These are phyloP conservation scores for Platanus orientalis DNA, from an alignment of 164 flowering plant genomes.

Conservation along the genomic window DNA sequence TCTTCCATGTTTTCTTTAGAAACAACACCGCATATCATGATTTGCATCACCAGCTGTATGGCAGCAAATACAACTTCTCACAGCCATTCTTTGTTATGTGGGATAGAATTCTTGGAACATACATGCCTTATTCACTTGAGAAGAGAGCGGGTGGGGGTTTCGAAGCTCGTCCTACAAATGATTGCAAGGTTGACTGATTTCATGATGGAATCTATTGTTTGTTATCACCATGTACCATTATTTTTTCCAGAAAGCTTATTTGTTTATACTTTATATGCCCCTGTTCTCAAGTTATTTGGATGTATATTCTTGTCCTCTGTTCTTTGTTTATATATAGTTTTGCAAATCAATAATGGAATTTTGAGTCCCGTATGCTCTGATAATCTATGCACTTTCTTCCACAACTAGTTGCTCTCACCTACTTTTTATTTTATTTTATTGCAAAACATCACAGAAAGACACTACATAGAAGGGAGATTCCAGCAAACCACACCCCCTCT, in stretches of 20 bases:
- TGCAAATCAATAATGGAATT: no score
- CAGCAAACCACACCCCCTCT: no score
- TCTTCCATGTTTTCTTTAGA: conserved; percentile 67
- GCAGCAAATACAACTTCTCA: conserved; percentile 88
- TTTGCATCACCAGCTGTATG: conserved; percentile 92
- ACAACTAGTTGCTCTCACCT: no score
- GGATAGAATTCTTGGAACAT: conserved; percentile 90
- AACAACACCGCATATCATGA: conserved; percentile 97
- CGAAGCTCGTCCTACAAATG: conserved; percentile 60
- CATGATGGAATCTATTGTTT: conserved; percentile 1
- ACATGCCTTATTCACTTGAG: conserved; percentile 89
- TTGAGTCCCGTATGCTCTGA: no score
- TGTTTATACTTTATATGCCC: conserved; percentile 5
- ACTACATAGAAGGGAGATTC: no score
- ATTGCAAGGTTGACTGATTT: conserved; percentile 33
- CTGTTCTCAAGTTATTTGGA: conserved; percentile 20
- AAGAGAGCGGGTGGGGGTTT: conserved; percentile 75
- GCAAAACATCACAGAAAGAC: no score
- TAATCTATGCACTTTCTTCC: no score
- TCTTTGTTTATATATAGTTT: no score
- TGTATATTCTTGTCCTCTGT: conserved; percentile 10
- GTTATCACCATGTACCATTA: conserved; percentile 5
- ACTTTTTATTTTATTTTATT: no score
- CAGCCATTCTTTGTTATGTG: conserved; percentile 92
- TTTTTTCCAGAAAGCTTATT: conserved; percentile 6